These are phyloP conservation scores for Grosmannia huntii DNA, from an alignment of 2,329 filamentous ascomycete genomes.

Conservation along the genomic window DNA sequence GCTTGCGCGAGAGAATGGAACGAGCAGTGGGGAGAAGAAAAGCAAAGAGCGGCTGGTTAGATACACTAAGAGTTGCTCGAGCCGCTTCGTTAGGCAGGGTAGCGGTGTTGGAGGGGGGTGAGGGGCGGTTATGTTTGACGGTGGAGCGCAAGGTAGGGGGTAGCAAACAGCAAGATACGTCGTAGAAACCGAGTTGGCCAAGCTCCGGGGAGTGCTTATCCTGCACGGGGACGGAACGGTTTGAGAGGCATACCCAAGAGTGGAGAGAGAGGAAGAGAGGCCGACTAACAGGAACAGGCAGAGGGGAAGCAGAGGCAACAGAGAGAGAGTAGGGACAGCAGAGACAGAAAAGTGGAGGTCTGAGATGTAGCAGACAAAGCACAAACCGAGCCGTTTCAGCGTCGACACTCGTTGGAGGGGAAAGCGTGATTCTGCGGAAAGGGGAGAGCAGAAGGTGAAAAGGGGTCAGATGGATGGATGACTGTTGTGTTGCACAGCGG, in stretches of 20 bases:
- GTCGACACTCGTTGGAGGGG: not conserved
- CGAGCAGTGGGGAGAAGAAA: constrained; percentile 6
- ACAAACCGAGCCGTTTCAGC: constrained; percentile 12
- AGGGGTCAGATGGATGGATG: not conserved
- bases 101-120: constrained; percentile 1
- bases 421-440: not conserved
- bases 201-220: not conserved
- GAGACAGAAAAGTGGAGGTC: constrained; percentile 1
- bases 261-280: not conserved
- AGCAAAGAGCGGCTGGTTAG: constrained; percentile 1
- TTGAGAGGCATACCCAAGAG: constrained; percentile 5
- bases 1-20: constrained; percentile 6
- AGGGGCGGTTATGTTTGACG: constrained; percentile 2
- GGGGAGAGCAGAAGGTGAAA: not conserved
- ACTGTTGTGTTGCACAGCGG: not conserved
- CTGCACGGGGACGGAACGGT: constrained; percentile 8
- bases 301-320: not conserved
- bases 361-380: constrained; percentile 8
- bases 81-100: constrained; percentile 1
- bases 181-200: not conserved
- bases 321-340: not conserved
- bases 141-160: not conserved
- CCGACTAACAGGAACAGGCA: not conserved
- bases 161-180: not conserved
- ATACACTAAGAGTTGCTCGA: constrained; percentile 2